Conservation (phyloP, 1,139 yeast species). For the Pichia sorboxylosa region DNA sequence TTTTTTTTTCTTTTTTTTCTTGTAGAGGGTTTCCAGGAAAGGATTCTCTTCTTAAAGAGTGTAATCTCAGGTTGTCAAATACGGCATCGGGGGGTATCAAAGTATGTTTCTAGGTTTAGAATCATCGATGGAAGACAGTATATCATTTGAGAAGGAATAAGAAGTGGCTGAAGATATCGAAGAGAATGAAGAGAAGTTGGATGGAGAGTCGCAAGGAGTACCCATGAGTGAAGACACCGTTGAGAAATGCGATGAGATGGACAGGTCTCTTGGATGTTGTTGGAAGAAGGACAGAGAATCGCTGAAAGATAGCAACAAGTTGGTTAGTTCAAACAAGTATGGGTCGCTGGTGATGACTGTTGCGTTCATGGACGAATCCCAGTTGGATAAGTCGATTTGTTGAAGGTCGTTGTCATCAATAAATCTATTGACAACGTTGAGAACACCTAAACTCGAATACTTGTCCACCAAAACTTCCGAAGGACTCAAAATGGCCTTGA, state of each 20-base stretch:
- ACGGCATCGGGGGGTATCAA: too few species aligned
- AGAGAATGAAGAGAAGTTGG: constrained; percentile 23
- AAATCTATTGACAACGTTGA: constrained; percentile 22
- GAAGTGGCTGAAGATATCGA: constrained; percentile 23
- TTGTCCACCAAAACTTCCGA: constrained; percentile 48
- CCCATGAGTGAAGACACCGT: constrained; percentile 8
- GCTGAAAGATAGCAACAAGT: constrained; percentile 9
- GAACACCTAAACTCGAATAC: constrained; percentile 31
- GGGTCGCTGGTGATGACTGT: background rate
- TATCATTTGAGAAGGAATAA: constrained; percentile 15
- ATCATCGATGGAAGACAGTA: too few species aligned
- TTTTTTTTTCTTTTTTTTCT: too few species aligned
- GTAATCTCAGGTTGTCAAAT: too few species aligned
- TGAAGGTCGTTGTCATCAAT: constrained; percentile 17
- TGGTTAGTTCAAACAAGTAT: constrained; percentile 8
- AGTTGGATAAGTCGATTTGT: constrained; percentile 11
- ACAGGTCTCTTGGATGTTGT: constrained; percentile 8
- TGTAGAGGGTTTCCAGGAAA: too few species aligned
- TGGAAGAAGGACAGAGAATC: constrained; percentile 7
- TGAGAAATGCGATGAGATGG: constrained; percentile 2
- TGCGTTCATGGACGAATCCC: background rate
- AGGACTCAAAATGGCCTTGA: constrained; percentile 34
- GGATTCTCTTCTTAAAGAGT: too few species aligned
- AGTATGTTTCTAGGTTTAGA: too few species aligned
- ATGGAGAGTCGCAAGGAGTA: constrained; percentile 21